phyloP scores from a whole-genome alignment of 2,329 filamentous ascomycete genomes.

The Lachnellula cervina region DNA sequence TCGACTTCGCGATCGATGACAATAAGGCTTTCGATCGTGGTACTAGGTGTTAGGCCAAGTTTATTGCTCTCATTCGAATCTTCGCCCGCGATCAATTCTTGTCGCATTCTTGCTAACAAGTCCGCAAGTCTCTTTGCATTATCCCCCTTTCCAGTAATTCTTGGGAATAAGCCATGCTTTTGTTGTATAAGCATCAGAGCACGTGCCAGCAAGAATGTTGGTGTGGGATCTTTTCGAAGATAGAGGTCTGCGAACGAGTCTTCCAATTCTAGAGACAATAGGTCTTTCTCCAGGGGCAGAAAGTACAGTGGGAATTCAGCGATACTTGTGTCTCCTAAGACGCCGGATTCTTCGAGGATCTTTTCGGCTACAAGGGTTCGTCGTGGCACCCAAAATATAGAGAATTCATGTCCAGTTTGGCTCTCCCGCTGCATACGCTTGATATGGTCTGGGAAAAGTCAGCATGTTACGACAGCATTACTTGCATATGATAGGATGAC shows the following conservation, averaged over 20 bases:
- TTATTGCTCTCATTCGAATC: conserved; percentile 57
- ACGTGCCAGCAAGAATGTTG: conserved; percentile 82
- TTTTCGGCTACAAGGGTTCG: conserved; percentile 88
- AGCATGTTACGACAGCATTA: conserved; percentile 53
- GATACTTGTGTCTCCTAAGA: conserved; percentile 87
- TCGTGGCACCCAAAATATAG: conserved; percentile 91
- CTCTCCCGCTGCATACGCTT: conserved; percentile 83
- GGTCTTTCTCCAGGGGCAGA: conserved; percentile 83
- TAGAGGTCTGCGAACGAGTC: conserved; percentile 85
- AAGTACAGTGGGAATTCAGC: conserved; percentile 85
- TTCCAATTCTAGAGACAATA: conserved; percentile 85
- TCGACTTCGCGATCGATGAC: conserved; percentile 95
- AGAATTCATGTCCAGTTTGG: conserved; percentile 90
- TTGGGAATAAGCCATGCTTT: conserved; percentile 86
- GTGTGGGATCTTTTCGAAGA: conserved; percentile 82
- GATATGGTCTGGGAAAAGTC: conserved; percentile 72
- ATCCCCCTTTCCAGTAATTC: conserved; percentile 92
- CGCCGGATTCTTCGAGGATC: conserved; percentile 85
- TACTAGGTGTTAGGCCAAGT: conserved; percentile 75
- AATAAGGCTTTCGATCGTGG: conserved; percentile 82
- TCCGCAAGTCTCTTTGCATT: conserved; percentile 87
- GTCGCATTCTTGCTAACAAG: conserved; percentile 82
- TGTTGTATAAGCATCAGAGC: conserved; percentile 93
- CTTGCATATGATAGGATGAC: conserved; percentile 31
- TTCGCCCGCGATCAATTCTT: conserved; percentile 78